These are phyloP conservation scores for Gautieria morchelliformis DNA, from an alignment of 768 basidiomycete genomes.

Conservation along the genomic window DNA sequence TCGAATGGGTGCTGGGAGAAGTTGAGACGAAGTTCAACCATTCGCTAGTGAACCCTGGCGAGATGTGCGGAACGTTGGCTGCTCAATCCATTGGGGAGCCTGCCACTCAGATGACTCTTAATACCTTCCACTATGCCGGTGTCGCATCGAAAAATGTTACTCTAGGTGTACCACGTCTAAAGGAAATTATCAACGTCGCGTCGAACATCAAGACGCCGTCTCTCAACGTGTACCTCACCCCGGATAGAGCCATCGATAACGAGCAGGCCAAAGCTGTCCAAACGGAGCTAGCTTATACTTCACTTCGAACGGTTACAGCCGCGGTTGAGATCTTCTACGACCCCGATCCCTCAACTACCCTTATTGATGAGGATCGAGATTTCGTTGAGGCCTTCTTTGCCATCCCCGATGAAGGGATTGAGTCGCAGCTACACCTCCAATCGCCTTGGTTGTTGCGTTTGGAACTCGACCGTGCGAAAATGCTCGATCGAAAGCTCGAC, in stretches of 20 bases:
- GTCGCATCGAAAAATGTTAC: conserved; percentile 99
- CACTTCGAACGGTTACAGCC: conserved; percentile 86
- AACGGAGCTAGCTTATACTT: conserved; percentile 90
- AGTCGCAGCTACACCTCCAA: conserved; percentile 80
- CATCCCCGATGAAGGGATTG: conserved; percentile 95
- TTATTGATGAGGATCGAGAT: conserved; percentile 91
- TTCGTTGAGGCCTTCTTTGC: conserved; percentile 99
- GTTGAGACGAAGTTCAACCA: conserved; percentile 94
- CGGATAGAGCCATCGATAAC: conserved; percentile 53
- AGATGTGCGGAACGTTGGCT: conserved; percentile 97
- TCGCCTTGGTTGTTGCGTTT: conserved; percentile 97
- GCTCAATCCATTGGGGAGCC: conserved; percentile 99
- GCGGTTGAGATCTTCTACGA: conserved; percentile 98
- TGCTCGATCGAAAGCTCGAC: conserved; percentile 93
- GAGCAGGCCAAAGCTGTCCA: conserved; percentile 76
- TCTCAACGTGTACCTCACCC: conserved; percentile 80
- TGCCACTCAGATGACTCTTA: conserved; percentile 98
- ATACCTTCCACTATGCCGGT: conserved; percentile 99
- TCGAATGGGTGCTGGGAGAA: conserved; percentile 96
- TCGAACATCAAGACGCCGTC: conserved; percentile 98
- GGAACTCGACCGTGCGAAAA: conserved; percentile 92
- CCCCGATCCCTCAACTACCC: conserved; percentile 81
- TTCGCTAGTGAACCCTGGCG: conserved; percentile 85
- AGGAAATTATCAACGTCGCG: conserved; percentile 99
- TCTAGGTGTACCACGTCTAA: conserved; percentile 96